Base-by-base conservation (phyloP, 805 yeast genomes). In the Tetrapisispora iriomotensis region DNA sequence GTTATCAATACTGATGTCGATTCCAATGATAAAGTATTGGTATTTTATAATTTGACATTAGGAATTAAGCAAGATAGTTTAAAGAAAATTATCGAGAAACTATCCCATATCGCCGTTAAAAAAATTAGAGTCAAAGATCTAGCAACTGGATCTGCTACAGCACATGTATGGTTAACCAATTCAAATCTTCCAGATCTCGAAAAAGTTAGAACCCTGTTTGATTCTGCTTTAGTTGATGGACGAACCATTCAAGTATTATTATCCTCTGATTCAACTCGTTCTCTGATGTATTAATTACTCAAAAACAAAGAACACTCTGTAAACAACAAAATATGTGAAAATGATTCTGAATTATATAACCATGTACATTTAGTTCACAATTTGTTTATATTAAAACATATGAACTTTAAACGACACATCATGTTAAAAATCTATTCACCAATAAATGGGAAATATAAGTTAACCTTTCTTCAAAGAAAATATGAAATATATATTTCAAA, bases 191-290 rank as follows among this genome's bases (percentile, higher is more conserved):
- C 48, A 0, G 48, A 47, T 12, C 50, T 72, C 21, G 48, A 52
- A 10, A 42, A 37, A 3, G 68, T 68, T 0, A 51, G 52, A 14
- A 43, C 45, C 15, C 43, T 52, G 28, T 58, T 72, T 25, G 56
- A 74, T 42, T 66, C 67, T 6, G 70, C 68, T 1, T 43, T 58
- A n/a, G 75, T 75, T 10, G 76, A 74, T 48, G 74, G 74, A 12
- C 54, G 70, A 36, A 56, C 57, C 2, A 44, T 71, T 8, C 50
- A 51, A 29, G 69, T 64, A 1, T 53, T 49, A 17, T 54, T 67
- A 13, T 51, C 53, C 3, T 44, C 54, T 3, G 50, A 47, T 21
- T 44, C 53, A 19, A 32, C 36, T 9, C 45, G 35, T 14, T 36
- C 27, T 14, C 24, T 49, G 19, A 8, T 19, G 1, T 42, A 42